A percentile compares a stretch with the other conserved stretches of the same genome.
phyloP scores from a whole-genome alignment of 2,329 filamentous ascomycete species.

The Fusarium longipes region DNA sequence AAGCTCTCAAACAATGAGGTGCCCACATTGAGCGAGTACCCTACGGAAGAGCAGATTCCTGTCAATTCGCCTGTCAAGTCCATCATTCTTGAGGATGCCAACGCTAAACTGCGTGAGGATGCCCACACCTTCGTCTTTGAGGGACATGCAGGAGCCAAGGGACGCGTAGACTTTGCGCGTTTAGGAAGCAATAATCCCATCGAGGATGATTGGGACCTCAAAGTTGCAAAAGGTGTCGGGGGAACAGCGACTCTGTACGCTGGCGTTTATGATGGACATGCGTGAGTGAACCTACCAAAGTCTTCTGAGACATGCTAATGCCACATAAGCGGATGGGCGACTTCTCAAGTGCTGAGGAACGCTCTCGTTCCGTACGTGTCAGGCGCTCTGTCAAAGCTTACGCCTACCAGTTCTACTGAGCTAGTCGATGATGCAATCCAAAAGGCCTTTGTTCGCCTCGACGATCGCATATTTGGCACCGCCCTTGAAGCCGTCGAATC shows the following conservation, averaged over 20 bases:
- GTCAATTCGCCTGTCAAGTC: slow-evolving; percentile 46
- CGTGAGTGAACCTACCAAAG: slow-evolving; percentile 47
- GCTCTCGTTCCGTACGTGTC: slow-evolving; percentile 58
- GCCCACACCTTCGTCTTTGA: slow-evolving; percentile 48
- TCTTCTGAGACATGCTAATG: slow-evolving; percentile 7
- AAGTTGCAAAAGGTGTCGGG: slow-evolving; percentile 47
- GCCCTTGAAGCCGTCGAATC: slow-evolving; percentile 50
- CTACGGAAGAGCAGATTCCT: slow-evolving; percentile 38
- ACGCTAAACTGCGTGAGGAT: slow-evolving; percentile 49
- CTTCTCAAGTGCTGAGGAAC: slow-evolving; percentile 54
- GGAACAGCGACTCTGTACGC: slow-evolving; percentile 47
- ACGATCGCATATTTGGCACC: slow-evolving; percentile 63
- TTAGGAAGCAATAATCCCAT: slow-evolving; percentile 52
- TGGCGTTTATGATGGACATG: slow-evolving; percentile 63
- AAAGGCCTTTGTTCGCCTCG: slow-evolving; percentile 66
- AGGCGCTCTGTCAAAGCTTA: slow-evolving; percentile 48
- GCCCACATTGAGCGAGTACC: slow-evolving; percentile 17
- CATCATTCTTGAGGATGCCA: slow-evolving; percentile 45
- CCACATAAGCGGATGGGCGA: slow-evolving; percentile 53
- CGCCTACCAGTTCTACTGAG: slow-evolving; percentile 53
- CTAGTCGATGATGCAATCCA: slow-evolving; percentile 67
- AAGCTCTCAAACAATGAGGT: not conserved
- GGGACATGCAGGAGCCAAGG: slow-evolving; percentile 38
- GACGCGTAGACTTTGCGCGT: slow-evolving; percentile 51
- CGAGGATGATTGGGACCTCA: slow-evolving; percentile 53